A percentile compares a stretch with the other conserved stretches of the same genome.
Conservation (phyloP, 2,329 filamentous ascomycete species). For the Didymella exigua region DNA sequence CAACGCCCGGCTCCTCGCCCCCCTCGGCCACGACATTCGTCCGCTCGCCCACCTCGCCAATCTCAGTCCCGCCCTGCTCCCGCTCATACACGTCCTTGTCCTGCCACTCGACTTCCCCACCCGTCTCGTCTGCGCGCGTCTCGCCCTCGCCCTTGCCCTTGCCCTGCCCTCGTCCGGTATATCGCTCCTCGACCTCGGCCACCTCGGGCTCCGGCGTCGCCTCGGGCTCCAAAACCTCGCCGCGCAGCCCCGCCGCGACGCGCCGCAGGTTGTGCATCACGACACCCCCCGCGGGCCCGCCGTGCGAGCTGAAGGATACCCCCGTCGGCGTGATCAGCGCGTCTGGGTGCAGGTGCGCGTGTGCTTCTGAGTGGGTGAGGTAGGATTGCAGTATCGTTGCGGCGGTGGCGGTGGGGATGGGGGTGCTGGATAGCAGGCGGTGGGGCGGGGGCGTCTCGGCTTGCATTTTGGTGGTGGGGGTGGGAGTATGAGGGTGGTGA, state of each 20-base stretch:
- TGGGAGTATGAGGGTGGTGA: not conserved
- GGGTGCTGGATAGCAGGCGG: constrained; percentile 37
- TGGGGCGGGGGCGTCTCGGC: constrained; percentile 47
- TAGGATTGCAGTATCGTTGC: constrained; percentile 48
- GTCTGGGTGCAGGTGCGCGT: constrained; percentile 57
- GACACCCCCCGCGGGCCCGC: constrained; percentile 54
- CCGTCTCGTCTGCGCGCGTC: constrained; percentile 9
- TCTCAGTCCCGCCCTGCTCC: constrained; percentile 47
- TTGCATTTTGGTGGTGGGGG: constrained; percentile 31
- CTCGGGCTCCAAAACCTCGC: constrained; percentile 57
- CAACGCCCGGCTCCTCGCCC: constrained; percentile 36
- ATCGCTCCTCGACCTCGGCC: no score
- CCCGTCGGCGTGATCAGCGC: constrained; percentile 52
- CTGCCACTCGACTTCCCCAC: constrained; percentile 43
- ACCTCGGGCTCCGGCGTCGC: constrained; percentile 49
- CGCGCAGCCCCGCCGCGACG: constrained; percentile 58
- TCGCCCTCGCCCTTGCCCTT: no score
- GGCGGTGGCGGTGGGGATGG: constrained; percentile 44
- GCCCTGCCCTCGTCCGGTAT: constrained; percentile 43
- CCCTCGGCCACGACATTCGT: constrained; percentile 38
- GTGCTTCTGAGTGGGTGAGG: constrained; percentile 47
- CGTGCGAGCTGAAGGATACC: constrained; percentile 50
- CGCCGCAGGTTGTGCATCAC: constrained; percentile 60
- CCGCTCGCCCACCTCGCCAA: constrained; percentile 50
- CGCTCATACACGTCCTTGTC: constrained; percentile 53